Conservation (phyloP, 1,139 yeast species). For the Kluyveromyces sp. region DNA sequence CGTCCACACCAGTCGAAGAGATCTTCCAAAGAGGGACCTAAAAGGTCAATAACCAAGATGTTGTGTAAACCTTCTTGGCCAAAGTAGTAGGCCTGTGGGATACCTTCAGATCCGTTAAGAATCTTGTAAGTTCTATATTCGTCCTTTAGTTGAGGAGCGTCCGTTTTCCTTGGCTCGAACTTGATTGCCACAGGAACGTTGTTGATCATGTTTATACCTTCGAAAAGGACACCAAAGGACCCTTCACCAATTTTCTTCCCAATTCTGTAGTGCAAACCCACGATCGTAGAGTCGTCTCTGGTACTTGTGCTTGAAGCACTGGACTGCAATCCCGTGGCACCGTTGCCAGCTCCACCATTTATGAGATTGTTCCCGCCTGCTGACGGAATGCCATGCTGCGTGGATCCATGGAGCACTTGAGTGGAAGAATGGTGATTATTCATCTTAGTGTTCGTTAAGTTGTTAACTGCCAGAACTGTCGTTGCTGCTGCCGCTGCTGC, state of each 20-base stretch:
- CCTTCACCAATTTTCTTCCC: constrained; percentile 85
- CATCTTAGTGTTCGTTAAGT: constrained; percentile 8
- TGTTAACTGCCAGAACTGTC: constrained; percentile 7
- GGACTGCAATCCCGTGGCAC: constrained; percentile 5
- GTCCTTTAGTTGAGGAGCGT: constrained; percentile 73
- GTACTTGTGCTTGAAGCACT: constrained; percentile 10
- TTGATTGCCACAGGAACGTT: constrained; percentile 73
- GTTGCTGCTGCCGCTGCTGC: constrained; percentile 7
- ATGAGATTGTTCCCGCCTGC: constrained; percentile 3
- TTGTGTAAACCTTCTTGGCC: constrained; percentile 79
- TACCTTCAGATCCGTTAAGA: constrained; percentile 51
- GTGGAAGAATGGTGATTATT: constrained; percentile 5
- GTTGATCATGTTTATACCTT: constrained; percentile 68
- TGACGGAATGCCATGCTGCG: constrained; percentile 3
- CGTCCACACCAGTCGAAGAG: constrained; percentile 79
- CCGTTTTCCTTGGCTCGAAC: constrained; percentile 72
- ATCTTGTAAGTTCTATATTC: constrained; percentile 70
- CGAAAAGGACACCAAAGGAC: constrained; percentile 75
- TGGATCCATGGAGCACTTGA: constrained; percentile 4
- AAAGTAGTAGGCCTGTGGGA: constrained; percentile 69
- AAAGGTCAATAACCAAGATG: constrained; percentile 60
- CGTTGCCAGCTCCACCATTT: neutral
- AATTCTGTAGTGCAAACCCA: constrained; percentile 71
- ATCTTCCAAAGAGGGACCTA: constrained; percentile 75
- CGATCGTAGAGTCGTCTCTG: constrained; percentile 39